Evolutionary conservation across 768 basidiomycete species (phyloP).

Genomic region (Tylopilus felleus): DNA sequence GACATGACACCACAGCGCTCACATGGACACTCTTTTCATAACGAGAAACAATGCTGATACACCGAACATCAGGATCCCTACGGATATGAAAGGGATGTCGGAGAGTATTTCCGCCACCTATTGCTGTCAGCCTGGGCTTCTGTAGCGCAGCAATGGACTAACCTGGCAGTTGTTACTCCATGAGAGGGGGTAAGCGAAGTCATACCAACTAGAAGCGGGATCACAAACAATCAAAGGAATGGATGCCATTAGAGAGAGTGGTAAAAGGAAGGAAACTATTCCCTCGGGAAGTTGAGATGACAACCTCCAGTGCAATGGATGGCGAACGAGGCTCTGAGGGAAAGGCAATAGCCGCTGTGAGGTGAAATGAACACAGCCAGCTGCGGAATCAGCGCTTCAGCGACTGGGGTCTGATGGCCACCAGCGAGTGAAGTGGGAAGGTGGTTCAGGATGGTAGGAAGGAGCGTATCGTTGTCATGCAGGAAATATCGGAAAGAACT

Average conservation of each 20-base stretch:
- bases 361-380: neutral
- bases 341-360: neutral
- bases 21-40: conserved; percentile 52
- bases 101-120: conserved; percentile 57
- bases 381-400: conserved; percentile 10
- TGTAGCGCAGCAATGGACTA: conserved; percentile 21
- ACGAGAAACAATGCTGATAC: conserved; percentile 54
- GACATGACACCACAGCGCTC: conserved; percentile 21
- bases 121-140: conserved; percentile 6
- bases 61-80: conserved; percentile 63
- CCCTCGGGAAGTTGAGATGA: conserved; percentile 8
- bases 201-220: conserved; percentile 15
- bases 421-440: neutral
- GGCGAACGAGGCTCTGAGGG: neutral
- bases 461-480: conserved; percentile 13
- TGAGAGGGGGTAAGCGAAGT: conserved; percentile 30
- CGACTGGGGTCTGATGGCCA: conserved; percentile 6
- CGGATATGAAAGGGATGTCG: conserved; percentile 65
- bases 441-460: neutral
- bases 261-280: conserved; percentile 13
- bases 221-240: conserved; percentile 12
- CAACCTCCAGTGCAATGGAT: neutral
- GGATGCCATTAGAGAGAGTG: conserved; percentile 20
- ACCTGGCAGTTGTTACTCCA: conserved; percentile 45
- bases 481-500: neutral